Evolutionary conservation across 1,284 basidiomycete species (phyloP).

Genomic region (Lentinula novae-zelandiae): DNA sequence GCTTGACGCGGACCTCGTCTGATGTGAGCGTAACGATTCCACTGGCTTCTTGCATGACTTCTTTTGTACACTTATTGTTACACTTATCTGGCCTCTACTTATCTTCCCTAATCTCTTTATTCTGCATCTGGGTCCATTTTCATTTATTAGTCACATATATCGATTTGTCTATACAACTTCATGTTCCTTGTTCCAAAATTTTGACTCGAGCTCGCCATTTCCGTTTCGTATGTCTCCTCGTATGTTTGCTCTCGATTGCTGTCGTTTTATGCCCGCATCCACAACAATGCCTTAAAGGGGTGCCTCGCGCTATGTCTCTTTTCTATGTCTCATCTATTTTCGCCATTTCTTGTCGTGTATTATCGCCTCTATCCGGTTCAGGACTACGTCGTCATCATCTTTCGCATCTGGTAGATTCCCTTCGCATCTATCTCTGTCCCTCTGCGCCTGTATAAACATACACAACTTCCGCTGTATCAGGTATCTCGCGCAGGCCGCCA

Average conservation of each 20-base stretch:
- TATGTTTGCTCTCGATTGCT: constrained; percentile 20
- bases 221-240: constrained; percentile 11
- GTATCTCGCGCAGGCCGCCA: constrained; percentile 28
- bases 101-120: constrained; percentile 8
- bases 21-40: constrained; percentile 9
- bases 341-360: constrained; percentile 14
- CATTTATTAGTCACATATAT: constrained; percentile 12
- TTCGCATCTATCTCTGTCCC: neutral
- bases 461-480: constrained; percentile 22
- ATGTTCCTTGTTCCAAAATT: constrained; percentile 16
- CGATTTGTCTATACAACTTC: constrained; percentile 20
- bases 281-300: neutral
- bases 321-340: constrained; percentile 18
- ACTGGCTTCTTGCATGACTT: constrained; percentile 15
- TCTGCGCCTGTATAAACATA: constrained; percentile 12
- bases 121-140: constrained; percentile 7
- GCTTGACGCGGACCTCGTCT: constrained; percentile 49
- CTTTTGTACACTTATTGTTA: constrained; percentile 7
- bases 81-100: neutral
- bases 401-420: neutral
- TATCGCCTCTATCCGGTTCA: neutral
- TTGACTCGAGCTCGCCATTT: constrained; percentile 14
- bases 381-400: neutral
- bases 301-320: constrained; percentile 8
- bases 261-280: constrained; percentile 16